Conservation (phyloP, 148 eudicot species). For the Chenopodium quinoa region DNA sequence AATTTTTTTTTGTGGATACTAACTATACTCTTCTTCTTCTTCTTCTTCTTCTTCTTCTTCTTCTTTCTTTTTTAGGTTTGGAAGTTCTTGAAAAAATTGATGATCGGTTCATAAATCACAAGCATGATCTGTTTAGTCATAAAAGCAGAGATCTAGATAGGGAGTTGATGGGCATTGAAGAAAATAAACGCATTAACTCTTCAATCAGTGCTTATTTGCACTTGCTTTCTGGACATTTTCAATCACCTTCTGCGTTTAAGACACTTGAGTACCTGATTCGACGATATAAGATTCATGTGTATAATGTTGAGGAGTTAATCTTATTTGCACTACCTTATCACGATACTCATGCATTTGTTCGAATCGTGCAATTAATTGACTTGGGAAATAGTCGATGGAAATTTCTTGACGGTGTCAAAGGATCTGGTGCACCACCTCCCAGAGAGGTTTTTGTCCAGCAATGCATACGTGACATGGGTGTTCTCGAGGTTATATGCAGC, state of each 20-base stretch:
- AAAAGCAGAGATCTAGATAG: constrained; percentile 78
- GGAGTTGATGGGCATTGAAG: constrained; percentile 64
- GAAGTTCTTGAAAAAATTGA: constrained; percentile 55
- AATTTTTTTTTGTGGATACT: neutral
- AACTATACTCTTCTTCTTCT: neutral
- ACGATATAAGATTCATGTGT: constrained; percentile 81
- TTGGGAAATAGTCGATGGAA: constrained; percentile 75
- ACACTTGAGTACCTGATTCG: constrained; percentile 87
- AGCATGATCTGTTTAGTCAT: constrained; percentile 71
- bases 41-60: constrained; percentile 3
- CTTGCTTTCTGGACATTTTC: constrained; percentile 67
- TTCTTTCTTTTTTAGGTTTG: constrained; percentile 48
- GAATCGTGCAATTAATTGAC: constrained; percentile 69
- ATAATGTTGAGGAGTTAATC: constrained; percentile 77
- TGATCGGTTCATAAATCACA: constrained; percentile 54
- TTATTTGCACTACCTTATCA: constrained; percentile 86
- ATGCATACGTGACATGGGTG: constrained; percentile 68
- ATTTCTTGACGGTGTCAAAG: constrained; percentile 84
- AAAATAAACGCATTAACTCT: constrained; percentile 58
- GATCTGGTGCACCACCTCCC: constrained; percentile 83
- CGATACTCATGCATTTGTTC: constrained; percentile 82
- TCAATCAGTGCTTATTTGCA: constrained; percentile 64
- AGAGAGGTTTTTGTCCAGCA: constrained; percentile 86
- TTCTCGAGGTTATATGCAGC: constrained; percentile 66
- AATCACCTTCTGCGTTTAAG: constrained; percentile 57